A percentile compares a stretch with the other conserved stretches of the same genome.
These are phyloP conservation scores for Nelumbo lutea DNA, from an alignment of 164 flowering plant species.

Conservation along the genomic window DNA sequence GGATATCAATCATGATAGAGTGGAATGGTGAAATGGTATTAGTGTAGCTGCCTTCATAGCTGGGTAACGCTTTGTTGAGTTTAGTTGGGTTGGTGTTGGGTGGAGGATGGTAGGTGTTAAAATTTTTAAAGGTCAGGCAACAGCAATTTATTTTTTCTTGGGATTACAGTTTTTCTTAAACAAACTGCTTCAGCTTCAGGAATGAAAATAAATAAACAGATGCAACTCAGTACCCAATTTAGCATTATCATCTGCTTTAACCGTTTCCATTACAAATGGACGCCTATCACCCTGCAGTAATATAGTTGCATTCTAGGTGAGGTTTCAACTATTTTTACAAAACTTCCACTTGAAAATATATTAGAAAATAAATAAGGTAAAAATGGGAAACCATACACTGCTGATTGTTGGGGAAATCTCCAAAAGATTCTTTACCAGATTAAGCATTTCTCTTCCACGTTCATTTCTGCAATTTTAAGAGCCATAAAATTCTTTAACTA, in stretches of 20 bases:
- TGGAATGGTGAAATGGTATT: too few species aligned
- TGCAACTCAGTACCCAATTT: conserved; percentile 55
- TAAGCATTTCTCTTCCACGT: conserved; percentile 93
- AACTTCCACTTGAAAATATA: not conserved
- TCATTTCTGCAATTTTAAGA: conserved; percentile 60
- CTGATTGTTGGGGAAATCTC: conserved; percentile 78
- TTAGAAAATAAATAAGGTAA: not conserved
- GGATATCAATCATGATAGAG: too few species aligned
- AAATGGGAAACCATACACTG: conserved; percentile 36
- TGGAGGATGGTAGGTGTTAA: not conserved
- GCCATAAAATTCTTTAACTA: not conserved
- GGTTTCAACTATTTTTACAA: not conserved
- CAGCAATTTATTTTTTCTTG: not conserved
- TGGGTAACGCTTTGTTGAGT: too few species aligned
- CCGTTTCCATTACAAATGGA: conserved; percentile 87
- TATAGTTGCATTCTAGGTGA: not conserved
- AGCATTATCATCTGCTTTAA: conserved; percentile 90
- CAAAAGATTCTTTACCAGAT: conserved; percentile 64
- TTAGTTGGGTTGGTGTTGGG: not conserved
- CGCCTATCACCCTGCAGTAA: conserved; percentile 69
- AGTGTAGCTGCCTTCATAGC: too few species aligned
- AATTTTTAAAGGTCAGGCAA: not conserved
- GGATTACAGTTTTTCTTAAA: not conserved
- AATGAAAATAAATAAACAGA: not conserved
- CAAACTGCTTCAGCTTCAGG: not conserved